phyloP scores from a whole-genome alignment of 2,329 filamentous ascomycete species.

The Fusarium tanahbumbuense region DNA sequence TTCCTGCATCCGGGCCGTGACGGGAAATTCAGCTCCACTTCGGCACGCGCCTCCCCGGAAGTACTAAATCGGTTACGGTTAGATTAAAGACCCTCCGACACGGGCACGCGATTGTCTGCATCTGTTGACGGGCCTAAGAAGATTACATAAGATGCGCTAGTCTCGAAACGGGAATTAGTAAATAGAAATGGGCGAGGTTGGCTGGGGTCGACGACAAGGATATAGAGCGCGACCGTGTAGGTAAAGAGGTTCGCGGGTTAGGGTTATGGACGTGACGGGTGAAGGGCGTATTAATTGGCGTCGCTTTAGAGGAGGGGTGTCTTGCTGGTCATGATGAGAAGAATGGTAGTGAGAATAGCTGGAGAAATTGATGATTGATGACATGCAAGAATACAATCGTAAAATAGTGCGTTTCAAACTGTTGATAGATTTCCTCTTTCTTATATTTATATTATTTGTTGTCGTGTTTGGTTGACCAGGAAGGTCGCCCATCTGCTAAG shows the following conservation, averaged over 20 bases:
- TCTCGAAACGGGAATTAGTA: conserved; percentile 38
- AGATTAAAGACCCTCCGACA: conserved; percentile 5
- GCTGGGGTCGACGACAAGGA: conserved; percentile 11
- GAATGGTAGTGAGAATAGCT: background rate
- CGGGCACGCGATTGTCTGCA: conserved; percentile 26
- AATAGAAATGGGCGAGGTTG: conserved; percentile 40
- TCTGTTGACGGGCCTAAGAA: conserved; percentile 12
- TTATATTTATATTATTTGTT: conserved; percentile 20
- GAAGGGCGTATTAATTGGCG: background rate
- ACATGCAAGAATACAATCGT: background rate
- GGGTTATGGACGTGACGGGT: conserved; percentile 28
- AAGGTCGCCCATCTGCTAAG: conserved; percentile 8
- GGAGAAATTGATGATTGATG: background rate
- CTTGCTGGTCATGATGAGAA: background rate
- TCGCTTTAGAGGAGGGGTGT: background rate
- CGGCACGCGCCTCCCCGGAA: conserved; percentile 20
- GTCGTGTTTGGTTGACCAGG: conserved; percentile 28
- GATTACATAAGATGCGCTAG: conserved; percentile 25
- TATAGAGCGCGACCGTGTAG: conserved; percentile 33
- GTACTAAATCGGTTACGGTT: conserved; percentile 14
- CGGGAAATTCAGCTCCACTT: conserved; percentile 40
- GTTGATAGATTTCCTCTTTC: background rate
- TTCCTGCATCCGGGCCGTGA: conserved; percentile 40
- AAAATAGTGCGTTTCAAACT: background rate
- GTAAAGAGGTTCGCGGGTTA: conserved; percentile 24